Conservation (phyloP, 2,329 filamentous ascomycete species). For the Neopestalotiopsis sp. region DNA sequence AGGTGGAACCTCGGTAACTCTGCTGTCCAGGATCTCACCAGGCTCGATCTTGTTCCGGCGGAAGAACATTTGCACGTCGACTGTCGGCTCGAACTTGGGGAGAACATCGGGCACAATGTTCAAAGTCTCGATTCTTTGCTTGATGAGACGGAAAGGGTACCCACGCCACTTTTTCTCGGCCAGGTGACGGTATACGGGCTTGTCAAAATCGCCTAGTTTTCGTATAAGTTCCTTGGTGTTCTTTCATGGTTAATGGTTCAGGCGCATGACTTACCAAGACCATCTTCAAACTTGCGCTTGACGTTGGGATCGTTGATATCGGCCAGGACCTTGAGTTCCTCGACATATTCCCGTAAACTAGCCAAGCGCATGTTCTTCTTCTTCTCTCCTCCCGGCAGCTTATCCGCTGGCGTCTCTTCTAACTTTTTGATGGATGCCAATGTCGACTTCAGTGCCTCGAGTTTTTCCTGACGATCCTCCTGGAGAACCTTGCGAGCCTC, state of each 20-base stretch:
- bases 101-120: constrained; percentile 87
- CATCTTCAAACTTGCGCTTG: constrained; percentile 93
- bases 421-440: constrained; percentile 71
- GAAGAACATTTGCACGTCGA: constrained; percentile 85
- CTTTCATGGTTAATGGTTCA: neutral
- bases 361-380: constrained; percentile 70
- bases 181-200: constrained; percentile 92
- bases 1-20: constrained; percentile 74
- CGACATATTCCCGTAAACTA: constrained; percentile 74
- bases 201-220: constrained; percentile 83
- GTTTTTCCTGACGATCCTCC: constrained; percentile 80
- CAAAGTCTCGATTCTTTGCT: constrained; percentile 87
- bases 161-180: constrained; percentile 87
- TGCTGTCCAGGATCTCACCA: constrained; percentile 78
- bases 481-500: constrained; percentile 85
- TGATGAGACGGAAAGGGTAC: constrained; percentile 78
- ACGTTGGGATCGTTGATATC: constrained; percentile 95
- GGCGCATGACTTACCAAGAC: constrained; percentile 66
- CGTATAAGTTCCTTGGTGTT: constrained; percentile 24
- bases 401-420: constrained; percentile 60
- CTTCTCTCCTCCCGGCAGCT: constrained; percentile 64
- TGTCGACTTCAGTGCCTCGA: constrained; percentile 72
- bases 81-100: constrained; percentile 75
- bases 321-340: constrained; percentile 83
- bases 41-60: constrained; percentile 71